Percentiles rank a stretch among this genome's conserved stretches.
These are phyloP conservation scores for Pseudogymnoascus sp. DNA, from an alignment of 2,329 filamentous ascomycete species.

Conservation along the genomic window DNA sequence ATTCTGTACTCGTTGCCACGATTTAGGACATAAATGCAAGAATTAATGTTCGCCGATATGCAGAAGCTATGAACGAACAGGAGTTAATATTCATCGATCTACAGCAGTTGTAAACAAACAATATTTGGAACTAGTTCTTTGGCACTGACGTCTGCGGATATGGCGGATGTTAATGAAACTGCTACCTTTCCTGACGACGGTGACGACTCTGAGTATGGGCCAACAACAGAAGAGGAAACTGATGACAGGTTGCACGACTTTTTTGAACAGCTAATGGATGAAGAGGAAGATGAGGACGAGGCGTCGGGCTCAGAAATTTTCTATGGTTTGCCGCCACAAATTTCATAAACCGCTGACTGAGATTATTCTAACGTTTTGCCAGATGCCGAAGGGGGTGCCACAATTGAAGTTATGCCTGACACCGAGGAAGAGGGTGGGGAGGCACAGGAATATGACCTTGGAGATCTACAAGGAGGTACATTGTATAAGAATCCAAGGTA, in stretches of 20 bases:
- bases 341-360: not conserved
- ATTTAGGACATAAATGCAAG: not conserved
- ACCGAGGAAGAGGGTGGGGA: slow-evolving; percentile 3
- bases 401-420: slow-evolving; percentile 23
- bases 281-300: slow-evolving; percentile 23
- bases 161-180: slow-evolving; percentile 1
- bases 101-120: not conserved
- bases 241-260: slow-evolving; percentile 28
- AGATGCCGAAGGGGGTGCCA: slow-evolving; percentile 13
- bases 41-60: not conserved
- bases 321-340: not conserved
- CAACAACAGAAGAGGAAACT: slow-evolving; percentile 32
- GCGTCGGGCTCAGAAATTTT: not conserved
- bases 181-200: slow-evolving; percentile 24
- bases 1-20: not conserved
- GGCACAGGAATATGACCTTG: slow-evolving; percentile 2
- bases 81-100: not conserved
- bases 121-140: not conserved
- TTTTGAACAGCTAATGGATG: slow-evolving; percentile 19
- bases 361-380: not conserved
- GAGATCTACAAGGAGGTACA: not conserved
- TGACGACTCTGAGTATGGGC: slow-evolving; percentile 47
- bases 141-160: not conserved
- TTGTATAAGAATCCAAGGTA: not conserved
- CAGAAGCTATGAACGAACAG: not conserved